Evolutionary conservation across 1,284 basidiomycete genomes (phyloP).

Genomic region (Apiotrichum montevideense): DNA sequence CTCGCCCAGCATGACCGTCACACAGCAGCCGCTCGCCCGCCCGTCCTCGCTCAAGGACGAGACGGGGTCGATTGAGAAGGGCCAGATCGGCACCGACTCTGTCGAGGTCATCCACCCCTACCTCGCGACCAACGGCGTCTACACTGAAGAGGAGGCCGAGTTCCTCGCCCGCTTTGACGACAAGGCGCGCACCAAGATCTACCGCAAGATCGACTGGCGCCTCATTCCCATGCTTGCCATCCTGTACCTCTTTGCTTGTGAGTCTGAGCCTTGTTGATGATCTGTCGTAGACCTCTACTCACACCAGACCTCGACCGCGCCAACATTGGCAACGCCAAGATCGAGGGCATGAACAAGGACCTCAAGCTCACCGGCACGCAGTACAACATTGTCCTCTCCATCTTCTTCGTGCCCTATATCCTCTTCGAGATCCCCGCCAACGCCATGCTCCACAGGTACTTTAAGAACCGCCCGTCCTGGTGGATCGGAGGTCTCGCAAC

Average conservation of each 20-base stretch:
- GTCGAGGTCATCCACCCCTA: too few relatives aligned
- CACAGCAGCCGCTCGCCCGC: too few relatives aligned
- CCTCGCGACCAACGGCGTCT: too few relatives aligned
- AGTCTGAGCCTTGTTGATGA: slow-evolving; percentile 40
- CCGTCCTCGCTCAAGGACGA: too few relatives aligned
- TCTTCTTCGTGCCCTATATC: slow-evolving; percentile 39
- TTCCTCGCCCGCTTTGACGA: neutral
- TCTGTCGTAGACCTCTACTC: neutral
- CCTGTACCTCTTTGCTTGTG: slow-evolving; percentile 65
- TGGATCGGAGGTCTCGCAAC: neutral
- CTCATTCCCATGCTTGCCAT: slow-evolving; percentile 44
- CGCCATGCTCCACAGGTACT: slow-evolving; percentile 1
- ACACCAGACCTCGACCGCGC: neutral
- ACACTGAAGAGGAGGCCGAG: slow-evolving; percentile 26
- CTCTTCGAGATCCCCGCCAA: slow-evolving; percentile 34
- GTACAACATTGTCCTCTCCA: slow-evolving; percentile 26
- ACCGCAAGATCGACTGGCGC: slow-evolving; percentile 18
- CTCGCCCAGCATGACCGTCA: too few relatives aligned
- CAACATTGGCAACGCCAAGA: slow-evolving; percentile 25
- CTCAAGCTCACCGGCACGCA: slow-evolving; percentile 15
- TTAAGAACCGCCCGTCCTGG: neutral
- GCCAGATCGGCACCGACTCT: too few relatives aligned
- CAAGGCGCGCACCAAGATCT: slow-evolving; percentile 4
- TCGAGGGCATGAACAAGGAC: slow-evolving; percentile 10
- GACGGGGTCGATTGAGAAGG: too few relatives aligned